Percentiles rank a stretch among this genome's conserved stretches.
phyloP scores from a whole-genome alignment of 768 basidiomycete species.

The Lactifluus piperatus region DNA sequence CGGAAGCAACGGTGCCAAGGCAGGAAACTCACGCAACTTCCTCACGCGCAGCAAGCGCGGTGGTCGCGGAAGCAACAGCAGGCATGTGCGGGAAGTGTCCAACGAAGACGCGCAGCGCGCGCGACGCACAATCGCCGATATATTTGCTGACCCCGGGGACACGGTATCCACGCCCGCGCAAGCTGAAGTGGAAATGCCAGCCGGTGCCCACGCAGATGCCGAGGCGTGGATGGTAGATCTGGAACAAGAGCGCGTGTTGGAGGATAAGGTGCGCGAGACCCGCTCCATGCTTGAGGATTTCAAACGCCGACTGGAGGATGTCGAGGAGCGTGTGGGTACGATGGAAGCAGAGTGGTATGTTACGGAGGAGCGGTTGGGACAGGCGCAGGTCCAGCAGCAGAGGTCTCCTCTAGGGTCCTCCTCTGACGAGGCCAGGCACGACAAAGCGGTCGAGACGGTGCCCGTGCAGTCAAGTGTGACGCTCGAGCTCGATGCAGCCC shows the following conservation, averaged over 20 bases:
- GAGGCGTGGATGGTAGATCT: no score
- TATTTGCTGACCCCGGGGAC: constrained; percentile 21
- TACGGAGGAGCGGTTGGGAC: no score
- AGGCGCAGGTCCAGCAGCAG: no score
- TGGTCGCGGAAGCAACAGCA: no score
- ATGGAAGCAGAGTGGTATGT: no score
- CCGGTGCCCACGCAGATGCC: background rate
- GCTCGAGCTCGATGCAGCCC: no score
- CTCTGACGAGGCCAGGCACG: no score
- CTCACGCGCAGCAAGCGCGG: constrained; percentile 3
- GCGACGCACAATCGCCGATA: constrained; percentile 26
- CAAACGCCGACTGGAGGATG: constrained; percentile 23
- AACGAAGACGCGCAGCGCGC: constrained; percentile 17
- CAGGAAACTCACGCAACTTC: background rate
- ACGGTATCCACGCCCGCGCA: background rate
- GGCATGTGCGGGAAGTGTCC: constrained; percentile 1
- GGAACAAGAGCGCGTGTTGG: constrained; percentile 21
- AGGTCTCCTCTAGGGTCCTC: no score
- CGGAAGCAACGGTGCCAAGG: constrained; percentile 10
- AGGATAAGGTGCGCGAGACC: constrained; percentile 22
- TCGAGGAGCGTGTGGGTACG: no score
- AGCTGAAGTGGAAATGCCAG: background rate
- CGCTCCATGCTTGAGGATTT: constrained; percentile 26
- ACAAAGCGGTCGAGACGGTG: no score
- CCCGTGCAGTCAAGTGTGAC: no score